Evolutionary conservation across 163 green algal species (phyloP), one percentile per base, ranked within the genome.

Genomic region (Prototheca cutis): DNA sequence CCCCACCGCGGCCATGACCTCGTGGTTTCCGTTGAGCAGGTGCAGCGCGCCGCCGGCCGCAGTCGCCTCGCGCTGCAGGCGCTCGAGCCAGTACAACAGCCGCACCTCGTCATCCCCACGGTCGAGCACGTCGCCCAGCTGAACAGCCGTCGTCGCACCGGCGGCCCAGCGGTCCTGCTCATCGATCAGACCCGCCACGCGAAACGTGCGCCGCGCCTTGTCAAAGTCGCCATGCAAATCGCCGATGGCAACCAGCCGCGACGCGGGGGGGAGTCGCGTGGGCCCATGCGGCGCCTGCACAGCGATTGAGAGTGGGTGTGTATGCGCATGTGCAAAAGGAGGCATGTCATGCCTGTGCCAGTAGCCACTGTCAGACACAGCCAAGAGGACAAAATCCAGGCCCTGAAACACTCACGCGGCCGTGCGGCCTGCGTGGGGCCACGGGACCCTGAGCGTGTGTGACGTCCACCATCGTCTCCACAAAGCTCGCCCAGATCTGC

Each of bases 111-210:
- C 61, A 64, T 90, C 80, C 1, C 89, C 89, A 3, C 89, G 77
- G 56, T 96, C 89, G 53, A 96, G 69, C 24, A 91, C 77, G 57
- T 96, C 89, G 6, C 89, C 89, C 19, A 96, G 87, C 82, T 95
- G 71, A 4, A 89, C 77, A 17, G 75, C 65, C 1, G 59, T 73
- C 0, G 80, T 82, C 17, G 67, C 71, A 25, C 89, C 88, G 6
- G 84, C 89, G 18, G 57, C 63, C 89, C 89, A 96, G 4, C 59
- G 53, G 23, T 83, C 83, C 8, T 66, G 24, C 15, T 85, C 66
- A 40, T 94, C 80, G 4, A 81, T 76, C 0, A 95, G 58, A 1
- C 84, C 85, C 18, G 77, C 89, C 21, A 90, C 27, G 19, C 58
- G 58, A 52, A 90, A 80, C 2, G 80, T 81, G 0, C 77, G 61